Evolutionary conservation across 805 yeast genomes (phyloP).

Genomic region (Myxozyma sirexii): DNA sequence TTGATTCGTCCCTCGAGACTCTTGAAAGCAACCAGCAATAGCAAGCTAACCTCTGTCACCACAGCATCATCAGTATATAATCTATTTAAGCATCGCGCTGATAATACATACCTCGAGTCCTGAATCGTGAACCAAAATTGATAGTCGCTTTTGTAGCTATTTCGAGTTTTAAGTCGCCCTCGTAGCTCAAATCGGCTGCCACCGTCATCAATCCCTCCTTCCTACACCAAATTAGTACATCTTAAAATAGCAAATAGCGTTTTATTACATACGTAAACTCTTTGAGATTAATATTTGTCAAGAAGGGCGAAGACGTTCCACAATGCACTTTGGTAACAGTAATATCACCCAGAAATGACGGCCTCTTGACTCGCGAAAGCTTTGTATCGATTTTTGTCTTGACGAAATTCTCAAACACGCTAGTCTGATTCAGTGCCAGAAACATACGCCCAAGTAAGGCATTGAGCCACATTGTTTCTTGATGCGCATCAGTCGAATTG

Average conservation of each 20-base stretch:
- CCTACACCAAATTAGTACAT: slow-evolving; percentile 2
- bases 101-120: slow-evolving; percentile 49
- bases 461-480: slow-evolving; percentile 87
- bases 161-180: slow-evolving; percentile 74
- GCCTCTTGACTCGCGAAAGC: slow-evolving; percentile 75
- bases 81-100: too few species aligned
- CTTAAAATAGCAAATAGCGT: background rate
- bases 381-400: slow-evolving; percentile 66
- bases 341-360: slow-evolving; percentile 85
- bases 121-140: slow-evolving; percentile 74
- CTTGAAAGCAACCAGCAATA: slow-evolving; percentile 67
- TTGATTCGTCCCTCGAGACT: slow-evolving; percentile 74
- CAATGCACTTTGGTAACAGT: slow-evolving; percentile 69
- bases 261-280: slow-evolving; percentile 54
- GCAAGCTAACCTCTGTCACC: slow-evolving; percentile 75
- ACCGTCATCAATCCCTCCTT: slow-evolving; percentile 78
- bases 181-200: slow-evolving; percentile 63
- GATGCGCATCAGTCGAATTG: slow-evolving; percentile 80
- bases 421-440: slow-evolving; percentile 73
- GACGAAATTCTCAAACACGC: slow-evolving; percentile 60
- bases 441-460: slow-evolving; percentile 84
- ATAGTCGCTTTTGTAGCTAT: slow-evolving; percentile 79
- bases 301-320: slow-evolving; percentile 78
- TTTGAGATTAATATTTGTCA: slow-evolving; percentile 70
- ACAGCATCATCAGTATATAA: too few species aligned